Base-by-base conservation (phyloP, 116 monocot genomes). In the Papilionanthe hybrid region DNA sequence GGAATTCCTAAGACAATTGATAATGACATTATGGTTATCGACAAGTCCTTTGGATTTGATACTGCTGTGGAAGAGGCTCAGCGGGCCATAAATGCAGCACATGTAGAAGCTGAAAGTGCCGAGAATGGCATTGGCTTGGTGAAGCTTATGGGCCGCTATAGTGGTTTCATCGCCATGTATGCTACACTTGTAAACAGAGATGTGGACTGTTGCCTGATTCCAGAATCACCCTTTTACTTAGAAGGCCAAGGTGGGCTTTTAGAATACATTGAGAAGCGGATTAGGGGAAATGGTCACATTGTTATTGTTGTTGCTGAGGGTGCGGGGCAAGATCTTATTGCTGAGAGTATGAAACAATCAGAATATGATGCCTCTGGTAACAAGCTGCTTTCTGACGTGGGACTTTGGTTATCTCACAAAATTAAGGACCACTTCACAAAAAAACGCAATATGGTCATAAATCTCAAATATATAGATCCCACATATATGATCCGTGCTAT, bases 1-100 rank as follows among this genome's bases (percentile, higher is more conserved):
- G 89, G 89, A 29, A 87, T 89, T 57, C 89, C 89, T 19, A 89
- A 89, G 82, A 89, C 87, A 10, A 87, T 89, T 72, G 89, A 89
- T 68, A 89, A 89, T 85, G 89, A 89, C 77, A 89, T 89, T 73
- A 85, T 87, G 84, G 89, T 96, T 49, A 96, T 96, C 67, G 96
- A 96, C 72, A 92, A 91, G 42, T 96, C 96, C 28, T 96, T 96
- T 89, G 96, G 96, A 28, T 96, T 96, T 86, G 96, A 96, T 82
- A 92, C 96, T 73, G 96, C 96, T 49, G 96, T 96, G 45, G 96
- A 94, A 84, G 96, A 94, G 85, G 96, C 96, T 27, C 94, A 96
- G 77, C 79, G 89, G 23, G 96, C 96, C 3, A 92, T 96, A 68
- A 91, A 88, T 86, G 96, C 96, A 47, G 96, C 96, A 73, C 96